Percentiles rank a stretch among this genome's conserved stretches.
phyloP scores from a whole-genome alignment of 768 basidiomycete genomes.

The Lactarius hatsudake region DNA sequence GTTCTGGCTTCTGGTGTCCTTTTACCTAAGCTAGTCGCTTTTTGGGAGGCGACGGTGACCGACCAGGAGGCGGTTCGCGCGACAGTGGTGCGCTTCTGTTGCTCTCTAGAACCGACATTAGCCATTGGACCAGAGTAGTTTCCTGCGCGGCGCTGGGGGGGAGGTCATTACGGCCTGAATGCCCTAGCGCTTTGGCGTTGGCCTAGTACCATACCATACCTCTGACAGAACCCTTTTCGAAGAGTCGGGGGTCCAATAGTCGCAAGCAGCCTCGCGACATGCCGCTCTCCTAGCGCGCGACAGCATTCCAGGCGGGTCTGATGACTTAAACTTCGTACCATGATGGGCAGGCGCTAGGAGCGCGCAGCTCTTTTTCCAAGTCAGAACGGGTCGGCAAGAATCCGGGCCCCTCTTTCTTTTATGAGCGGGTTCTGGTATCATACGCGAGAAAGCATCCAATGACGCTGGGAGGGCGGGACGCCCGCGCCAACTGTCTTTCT shows the following conservation, averaged over 20 bases:
- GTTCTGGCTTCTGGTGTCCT: slow-evolving; percentile 1
- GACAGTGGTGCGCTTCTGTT: neutral
- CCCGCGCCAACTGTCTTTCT: neutral
- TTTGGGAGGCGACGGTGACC: neutral
- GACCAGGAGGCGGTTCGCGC: neutral
- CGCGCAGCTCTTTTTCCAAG: neutral
- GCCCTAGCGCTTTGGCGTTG: neutral
- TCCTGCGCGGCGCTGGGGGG: neutral
- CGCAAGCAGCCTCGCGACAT: too few species aligned
- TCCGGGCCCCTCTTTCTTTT: neutral
- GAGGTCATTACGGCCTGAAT: neutral
- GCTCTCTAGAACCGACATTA: neutral
- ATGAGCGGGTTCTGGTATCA: neutral
- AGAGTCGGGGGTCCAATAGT: too few species aligned
- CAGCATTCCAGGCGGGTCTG: too few species aligned
- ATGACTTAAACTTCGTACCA: too few species aligned
- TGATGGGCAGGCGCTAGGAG: neutral
- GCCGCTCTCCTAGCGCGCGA: too few species aligned
- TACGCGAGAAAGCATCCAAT: neutral
- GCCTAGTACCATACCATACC: neutral
- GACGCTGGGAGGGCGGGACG: neutral
- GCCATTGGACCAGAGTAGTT: neutral
- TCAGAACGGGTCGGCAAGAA: neutral
- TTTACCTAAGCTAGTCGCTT: neutral
- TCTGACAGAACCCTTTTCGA: too few species aligned